phyloP scores from a whole-genome alignment of 352 stramenopile genomes.

The Phytophthora capsici region DNA sequence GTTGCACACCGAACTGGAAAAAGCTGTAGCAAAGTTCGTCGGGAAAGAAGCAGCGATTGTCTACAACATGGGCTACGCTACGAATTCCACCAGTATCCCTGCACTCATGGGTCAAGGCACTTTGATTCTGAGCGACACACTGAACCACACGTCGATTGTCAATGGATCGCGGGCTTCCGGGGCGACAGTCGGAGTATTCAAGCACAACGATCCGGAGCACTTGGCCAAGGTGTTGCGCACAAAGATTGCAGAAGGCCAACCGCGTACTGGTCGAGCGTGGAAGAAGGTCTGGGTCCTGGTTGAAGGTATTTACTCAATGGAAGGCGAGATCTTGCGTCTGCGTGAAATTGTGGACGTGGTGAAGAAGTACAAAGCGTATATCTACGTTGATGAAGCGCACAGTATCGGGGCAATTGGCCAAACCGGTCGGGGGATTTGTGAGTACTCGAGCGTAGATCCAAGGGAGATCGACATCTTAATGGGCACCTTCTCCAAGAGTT shows the following conservation, averaged over 20 bases:
- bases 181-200: constrained; percentile 94
- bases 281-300: constrained; percentile 98
- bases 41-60: constrained; percentile 97
- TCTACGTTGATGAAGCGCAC: constrained; percentile 98
- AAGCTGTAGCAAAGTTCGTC: constrained; percentile 93
- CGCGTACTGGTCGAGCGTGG: constrained; percentile 94
- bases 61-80: constrained; percentile 99
- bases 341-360: constrained; percentile 90
- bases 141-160: constrained; percentile 99
- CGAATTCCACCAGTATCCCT: constrained; percentile 97
- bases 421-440: constrained; percentile 94
- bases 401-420: constrained; percentile 96
- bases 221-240: constrained; percentile 90
- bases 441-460: constrained; percentile 95
- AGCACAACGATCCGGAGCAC: constrained; percentile 96
- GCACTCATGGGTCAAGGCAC: constrained; percentile 93
- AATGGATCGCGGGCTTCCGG: constrained; percentile 94
- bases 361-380: constrained; percentile 98
- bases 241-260: constrained; percentile 85
- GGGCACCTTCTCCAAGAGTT: constrained; percentile 99
- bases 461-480: constrained; percentile 98
- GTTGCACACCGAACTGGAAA: constrained; percentile 95
- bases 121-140: constrained; percentile 96
- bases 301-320: constrained; percentile 98
- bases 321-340: constrained; percentile 97